Evolutionary conservation across 805 yeast species (phyloP).

Genomic region (Hanseniaspora singularis): DNA sequence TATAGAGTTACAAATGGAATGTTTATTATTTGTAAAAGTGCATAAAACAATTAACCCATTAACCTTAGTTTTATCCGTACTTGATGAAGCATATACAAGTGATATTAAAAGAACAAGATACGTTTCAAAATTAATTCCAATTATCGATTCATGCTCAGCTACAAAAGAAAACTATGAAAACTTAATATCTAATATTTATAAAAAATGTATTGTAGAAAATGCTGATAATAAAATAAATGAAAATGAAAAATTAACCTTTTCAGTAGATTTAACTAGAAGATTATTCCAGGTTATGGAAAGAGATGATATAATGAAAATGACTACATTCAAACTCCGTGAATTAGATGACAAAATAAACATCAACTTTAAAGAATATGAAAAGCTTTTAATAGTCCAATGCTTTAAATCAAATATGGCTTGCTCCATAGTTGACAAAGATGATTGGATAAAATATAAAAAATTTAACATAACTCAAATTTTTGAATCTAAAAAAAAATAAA

Average conservation of each 20-base stretch:
- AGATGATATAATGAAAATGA: constrained; percentile 56
- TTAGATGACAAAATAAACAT: background rate
- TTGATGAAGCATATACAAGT: constrained; percentile 41
- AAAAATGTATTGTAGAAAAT: constrained; percentile 45
- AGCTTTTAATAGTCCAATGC: constrained; percentile 72
- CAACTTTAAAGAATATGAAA: constrained; percentile 48
- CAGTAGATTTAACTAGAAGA: constrained; percentile 68
- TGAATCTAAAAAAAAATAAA: constrained; percentile 30
- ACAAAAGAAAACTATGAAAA: constrained; percentile 53
- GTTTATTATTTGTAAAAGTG: constrained; percentile 74
- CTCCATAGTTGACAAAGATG: constrained; percentile 61
- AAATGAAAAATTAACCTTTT: constrained; percentile 38
- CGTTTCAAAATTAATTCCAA: constrained; percentile 70
- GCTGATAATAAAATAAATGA: constrained; percentile 22
- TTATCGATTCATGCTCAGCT: constrained; percentile 63
- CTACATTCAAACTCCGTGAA: constrained; percentile 47
- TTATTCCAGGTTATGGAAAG: constrained; percentile 64
- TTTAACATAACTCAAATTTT: constrained; percentile 75
- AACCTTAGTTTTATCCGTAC: constrained; percentile 48
- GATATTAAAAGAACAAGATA: constrained; percentile 50
- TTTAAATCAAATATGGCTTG: constrained; percentile 81
- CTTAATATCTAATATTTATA: constrained; percentile 47
- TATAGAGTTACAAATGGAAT: constrained; percentile 61
- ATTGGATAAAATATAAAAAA: constrained; percentile 41
- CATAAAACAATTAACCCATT: constrained; percentile 73